Percentiles rank a stretch among this genome's conserved stretches.
phyloP scores from a whole-genome alignment of 2,329 filamentous ascomycete genomes.

The Pezicula carpinea region DNA sequence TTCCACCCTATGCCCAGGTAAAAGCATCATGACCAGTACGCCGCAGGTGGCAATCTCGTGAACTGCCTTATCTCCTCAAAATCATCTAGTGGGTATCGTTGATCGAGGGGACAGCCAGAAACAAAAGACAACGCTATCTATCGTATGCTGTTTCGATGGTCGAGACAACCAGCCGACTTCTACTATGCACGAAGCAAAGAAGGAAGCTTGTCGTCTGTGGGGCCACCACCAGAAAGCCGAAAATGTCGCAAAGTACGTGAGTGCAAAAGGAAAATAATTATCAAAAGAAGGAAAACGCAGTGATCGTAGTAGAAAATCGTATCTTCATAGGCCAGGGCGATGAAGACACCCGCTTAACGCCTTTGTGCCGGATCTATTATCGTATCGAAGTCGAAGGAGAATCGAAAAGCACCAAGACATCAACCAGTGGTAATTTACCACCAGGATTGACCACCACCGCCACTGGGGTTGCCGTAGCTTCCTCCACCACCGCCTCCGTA shows the following conservation, averaged over 20 bases:
- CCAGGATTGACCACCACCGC: conserved; percentile 47
- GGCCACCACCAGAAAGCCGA: conserved; percentile 28
- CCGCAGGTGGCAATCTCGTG: conserved; percentile 26
- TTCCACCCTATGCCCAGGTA: conserved; percentile 20
- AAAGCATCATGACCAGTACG: conserved; percentile 29
- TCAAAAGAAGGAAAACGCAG: conserved; percentile 12
- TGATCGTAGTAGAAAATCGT: conserved; percentile 9
- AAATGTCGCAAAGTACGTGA: conserved; percentile 19
- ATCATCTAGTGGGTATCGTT: conserved; percentile 30
- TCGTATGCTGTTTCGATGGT: conserved; percentile 31
- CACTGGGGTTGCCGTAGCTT: conserved; percentile 37
- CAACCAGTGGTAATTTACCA: conserved; percentile 39
- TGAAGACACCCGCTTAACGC: conserved; percentile 22
- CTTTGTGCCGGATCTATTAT: conserved; percentile 22
- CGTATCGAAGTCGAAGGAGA: conserved; percentile 13
- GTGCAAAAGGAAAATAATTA: conserved; percentile 14
- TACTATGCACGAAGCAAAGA: conserved; percentile 19
- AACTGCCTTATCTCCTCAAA: conserved; percentile 26
- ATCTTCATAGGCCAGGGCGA: conserved; percentile 12
- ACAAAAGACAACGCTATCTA: conserved; percentile 34
- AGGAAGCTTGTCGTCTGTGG: conserved; percentile 22
- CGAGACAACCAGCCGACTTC: conserved; percentile 21
- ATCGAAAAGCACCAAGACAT: conserved; percentile 19
- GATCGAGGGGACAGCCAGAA: conserved; percentile 25
- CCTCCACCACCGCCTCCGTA: conserved; percentile 56